phyloP scores from a whole-genome alignment of 768 basidiomycete genomes.

The Russula vinacea region DNA sequence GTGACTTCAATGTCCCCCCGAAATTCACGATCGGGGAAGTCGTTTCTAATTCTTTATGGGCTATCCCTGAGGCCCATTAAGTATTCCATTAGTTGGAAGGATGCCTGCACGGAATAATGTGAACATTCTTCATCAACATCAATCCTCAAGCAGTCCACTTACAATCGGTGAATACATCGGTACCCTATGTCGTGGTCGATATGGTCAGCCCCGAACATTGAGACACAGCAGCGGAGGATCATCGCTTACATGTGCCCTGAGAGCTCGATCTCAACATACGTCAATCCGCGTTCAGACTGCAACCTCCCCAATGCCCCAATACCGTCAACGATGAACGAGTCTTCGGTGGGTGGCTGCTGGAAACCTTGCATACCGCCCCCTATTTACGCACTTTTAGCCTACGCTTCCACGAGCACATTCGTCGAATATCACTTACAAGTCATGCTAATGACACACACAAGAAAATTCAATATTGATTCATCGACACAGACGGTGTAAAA shows the following conservation, averaged over 20 bases:
- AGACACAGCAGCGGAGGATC: not conserved
- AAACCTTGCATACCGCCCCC: slow-evolving; percentile 71
- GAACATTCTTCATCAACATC: not conserved
- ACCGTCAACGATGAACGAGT: slow-evolving; percentile 71
- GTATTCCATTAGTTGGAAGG: slow-evolving; percentile 66
- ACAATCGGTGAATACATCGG: slow-evolving; percentile 65
- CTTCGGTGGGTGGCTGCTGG: slow-evolving; percentile 60
- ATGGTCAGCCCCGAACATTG: not conserved
- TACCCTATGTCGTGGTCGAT: slow-evolving; percentile 43
- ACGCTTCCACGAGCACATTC: not conserved
- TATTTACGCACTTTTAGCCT: slow-evolving; percentile 31
- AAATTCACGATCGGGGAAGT: not conserved
- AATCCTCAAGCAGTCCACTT: slow-evolving; percentile 32
- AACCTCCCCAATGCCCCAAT: slow-evolving; percentile 55
- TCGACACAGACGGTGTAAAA: not conserved
- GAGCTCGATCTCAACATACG: slow-evolving; percentile 62
- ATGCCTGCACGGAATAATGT: slow-evolving; percentile 43
- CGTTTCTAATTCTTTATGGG: slow-evolving; percentile 37
- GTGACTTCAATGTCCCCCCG: too few relatives aligned
- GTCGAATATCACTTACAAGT: slow-evolving; percentile 15
- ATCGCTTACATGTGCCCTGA: slow-evolving; percentile 71
- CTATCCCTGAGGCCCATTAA: slow-evolving; percentile 59
- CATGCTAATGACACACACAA: slow-evolving; percentile 4
- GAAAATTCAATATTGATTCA: not conserved
- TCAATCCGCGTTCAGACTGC: slow-evolving; percentile 67